phyloP scores from a whole-genome alignment of 2,329 filamentous ascomycete genomes.

The Thielaviopsis euricoi region DNA sequence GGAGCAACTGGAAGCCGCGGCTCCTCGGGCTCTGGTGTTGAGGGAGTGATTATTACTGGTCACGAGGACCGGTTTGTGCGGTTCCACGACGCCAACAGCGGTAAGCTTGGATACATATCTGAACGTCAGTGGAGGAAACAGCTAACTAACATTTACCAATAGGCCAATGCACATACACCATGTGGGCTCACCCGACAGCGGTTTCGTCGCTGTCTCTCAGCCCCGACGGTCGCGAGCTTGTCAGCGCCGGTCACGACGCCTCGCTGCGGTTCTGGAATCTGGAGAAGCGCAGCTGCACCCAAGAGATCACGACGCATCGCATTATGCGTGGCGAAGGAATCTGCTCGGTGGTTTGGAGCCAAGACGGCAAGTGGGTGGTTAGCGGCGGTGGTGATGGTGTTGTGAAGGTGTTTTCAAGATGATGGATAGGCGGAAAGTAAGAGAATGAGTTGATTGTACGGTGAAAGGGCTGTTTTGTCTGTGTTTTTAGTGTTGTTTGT shows the following conservation, averaged over 20 bases:
- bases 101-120: slow-evolving; percentile 38
- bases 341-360: slow-evolving; percentile 87
- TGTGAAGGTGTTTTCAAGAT: slow-evolving; percentile 73
- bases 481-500: neutral
- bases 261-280: slow-evolving; percentile 93
- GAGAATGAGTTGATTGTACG: neutral
- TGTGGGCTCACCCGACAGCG: slow-evolving; percentile 88
- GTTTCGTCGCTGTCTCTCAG: slow-evolving; percentile 86
- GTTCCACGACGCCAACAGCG: slow-evolving; percentile 97
- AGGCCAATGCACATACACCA: slow-evolving; percentile 99
- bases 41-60: slow-evolving; percentile 88
- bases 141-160: slow-evolving; percentile 1
- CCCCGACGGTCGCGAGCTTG: slow-evolving; percentile 83
- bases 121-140: neutral
- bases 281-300: slow-evolving; percentile 86
- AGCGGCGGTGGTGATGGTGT: slow-evolving; percentile 89
- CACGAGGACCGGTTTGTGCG: slow-evolving; percentile 93
- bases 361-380: slow-evolving; percentile 86
- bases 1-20: slow-evolving; percentile 62
- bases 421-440: slow-evolving; percentile 7
- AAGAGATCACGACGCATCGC: slow-evolving; percentile 85
- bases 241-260: slow-evolving; percentile 90
- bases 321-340: slow-evolving; percentile 94
- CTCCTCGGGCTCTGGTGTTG: slow-evolving; percentile 59
- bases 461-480: no score